Base-by-base conservation (phyloP, 116 monocot species). In the Cymodocea nodosa region DNA sequence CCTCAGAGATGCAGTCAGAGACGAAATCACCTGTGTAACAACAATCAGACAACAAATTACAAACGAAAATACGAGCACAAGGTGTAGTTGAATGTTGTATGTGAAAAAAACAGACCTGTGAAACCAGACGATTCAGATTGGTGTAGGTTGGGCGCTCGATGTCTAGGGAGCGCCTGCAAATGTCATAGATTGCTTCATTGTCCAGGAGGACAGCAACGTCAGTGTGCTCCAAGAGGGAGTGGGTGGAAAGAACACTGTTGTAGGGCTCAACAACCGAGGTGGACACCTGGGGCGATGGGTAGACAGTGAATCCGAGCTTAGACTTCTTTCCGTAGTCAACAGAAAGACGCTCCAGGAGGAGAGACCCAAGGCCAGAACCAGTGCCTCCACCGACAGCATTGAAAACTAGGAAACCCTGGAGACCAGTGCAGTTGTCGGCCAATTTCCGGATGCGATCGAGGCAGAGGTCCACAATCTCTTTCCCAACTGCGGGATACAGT, bases 301-400 rank as follows among this genome's bases (percentile, higher is more conserved):
- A 78, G 30, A 78, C 73, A 9, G 78, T 78, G 65, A 78, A 78
- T 15, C 78, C 78, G 34, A 78, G 78, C 69, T 78, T 78, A 9
- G 78, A 78, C 51, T 78, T 78, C 78, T 78, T 78, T 40, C 78
- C 78, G n/a, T 78, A 78, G 59, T 78, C 78, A 0, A 78, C 78
- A 6, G 78, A 78, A 19, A 78, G 73, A 6, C 78, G 63, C 59
- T 78, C 78, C 48, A 78, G 53, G 6, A 78, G 69, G 17, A 78
- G 69, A 24, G 78, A 78, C 2, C 78, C 78, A 4, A 78, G 73
- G 19, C 78, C 78, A 4, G 78, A 78, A 8, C 78, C 78, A 15
- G 78, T 78, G 9, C 78, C 78, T 35, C 78, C 78, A 13, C 78
- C 78, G 4, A 78, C 78, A 18, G 78, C 73, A 36, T 69, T 60